Conservation (phyloP, 768 basidiomycete genomes). For the Leccinellum luteum region DNA sequence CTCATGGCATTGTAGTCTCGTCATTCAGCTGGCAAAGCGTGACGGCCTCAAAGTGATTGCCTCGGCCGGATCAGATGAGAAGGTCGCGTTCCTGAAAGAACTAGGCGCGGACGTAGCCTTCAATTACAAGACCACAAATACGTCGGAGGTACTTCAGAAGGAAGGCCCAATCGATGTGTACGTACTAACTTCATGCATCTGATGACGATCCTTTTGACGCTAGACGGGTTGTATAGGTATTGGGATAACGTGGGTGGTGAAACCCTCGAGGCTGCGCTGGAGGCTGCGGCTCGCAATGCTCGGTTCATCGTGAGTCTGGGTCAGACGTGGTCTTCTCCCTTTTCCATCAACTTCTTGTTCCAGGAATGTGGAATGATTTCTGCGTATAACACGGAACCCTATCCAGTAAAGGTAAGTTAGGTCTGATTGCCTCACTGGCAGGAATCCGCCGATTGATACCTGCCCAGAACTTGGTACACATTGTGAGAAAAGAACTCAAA, state of each 20-base stretch:
- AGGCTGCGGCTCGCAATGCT: constrained; percentile 40
- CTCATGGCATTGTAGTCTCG: constrained; percentile 30
- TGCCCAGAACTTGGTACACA: constrained; percentile 36
- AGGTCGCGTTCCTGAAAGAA: constrained; percentile 57
- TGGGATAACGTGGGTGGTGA: constrained; percentile 25
- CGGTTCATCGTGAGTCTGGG: constrained; percentile 42
- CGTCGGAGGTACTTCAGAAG: constrained; percentile 47
- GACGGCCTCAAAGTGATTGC: constrained; percentile 64
- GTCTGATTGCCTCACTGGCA: constrained; percentile 5
- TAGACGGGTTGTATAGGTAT: constrained; percentile 1
- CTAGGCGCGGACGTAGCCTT: constrained; percentile 67
- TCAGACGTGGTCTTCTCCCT: no score
- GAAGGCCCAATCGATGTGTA: constrained; percentile 59
- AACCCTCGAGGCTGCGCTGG: constrained; percentile 53
- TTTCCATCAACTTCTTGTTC: background rate
- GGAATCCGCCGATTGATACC: background rate
- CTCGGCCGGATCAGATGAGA: constrained; percentile 68
- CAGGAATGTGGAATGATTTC: constrained; percentile 35
- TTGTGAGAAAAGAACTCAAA: constrained; percentile 40
- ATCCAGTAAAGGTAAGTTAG: constrained; percentile 9
- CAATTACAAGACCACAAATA: constrained; percentile 66
- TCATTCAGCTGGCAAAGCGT: constrained; percentile 49
- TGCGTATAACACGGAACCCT: constrained; percentile 12
- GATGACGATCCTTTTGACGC: background rate
- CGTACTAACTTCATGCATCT: background rate